A percentile compares a stretch with the other conserved stretches of the same genome.
phyloP scores from a whole-genome alignment of 768 basidiomycete species.

The Inosperma sp. region DNA sequence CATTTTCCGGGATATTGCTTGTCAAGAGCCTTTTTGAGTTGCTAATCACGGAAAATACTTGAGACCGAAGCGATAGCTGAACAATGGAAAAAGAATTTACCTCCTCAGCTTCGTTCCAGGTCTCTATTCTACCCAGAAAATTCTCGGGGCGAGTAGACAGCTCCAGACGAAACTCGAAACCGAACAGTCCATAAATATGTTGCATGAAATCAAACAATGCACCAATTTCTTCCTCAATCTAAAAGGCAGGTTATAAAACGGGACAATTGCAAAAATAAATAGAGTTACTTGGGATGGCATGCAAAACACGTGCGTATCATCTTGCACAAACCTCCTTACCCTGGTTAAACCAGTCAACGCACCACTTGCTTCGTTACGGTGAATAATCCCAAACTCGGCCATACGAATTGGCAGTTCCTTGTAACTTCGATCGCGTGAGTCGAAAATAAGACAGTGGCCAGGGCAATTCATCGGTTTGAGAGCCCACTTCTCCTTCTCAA shows the following conservation, averaged over 20 bases:
- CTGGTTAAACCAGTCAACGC: constrained; percentile 90
- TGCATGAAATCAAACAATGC: constrained; percentile 93
- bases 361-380: constrained; percentile 94
- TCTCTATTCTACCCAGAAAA: constrained; percentile 80
- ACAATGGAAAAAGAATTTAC: constrained; percentile 35
- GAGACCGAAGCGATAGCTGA: constrained; percentile 3
- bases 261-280: background rate
- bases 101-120: constrained; percentile 86
- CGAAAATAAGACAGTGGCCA: constrained; percentile 94
- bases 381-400: constrained; percentile 98
- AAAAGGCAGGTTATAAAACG: constrained; percentile 5
- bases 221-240: constrained; percentile 86
- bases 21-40: constrained; percentile 80
- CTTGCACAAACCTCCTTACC: constrained; percentile 93
- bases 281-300: constrained; percentile 76
- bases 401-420: constrained; percentile 94
- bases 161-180: constrained; percentile 90
- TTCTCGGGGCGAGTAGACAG: constrained; percentile 96
- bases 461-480: constrained; percentile 99
- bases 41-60: constrained; percentile 40
- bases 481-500: constrained; percentile 95
- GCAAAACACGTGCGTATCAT: constrained; percentile 98
- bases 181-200: constrained; percentile 88
- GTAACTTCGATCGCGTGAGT: constrained; percentile 88
- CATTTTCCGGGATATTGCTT: constrained; percentile 84